A percentile compares a stretch with the other conserved stretches of the same genome.
These are phyloP conservation scores for Tolypocladium album DNA, from an alignment of 2,329 filamentous ascomycete species.

Conservation along the genomic window DNA sequence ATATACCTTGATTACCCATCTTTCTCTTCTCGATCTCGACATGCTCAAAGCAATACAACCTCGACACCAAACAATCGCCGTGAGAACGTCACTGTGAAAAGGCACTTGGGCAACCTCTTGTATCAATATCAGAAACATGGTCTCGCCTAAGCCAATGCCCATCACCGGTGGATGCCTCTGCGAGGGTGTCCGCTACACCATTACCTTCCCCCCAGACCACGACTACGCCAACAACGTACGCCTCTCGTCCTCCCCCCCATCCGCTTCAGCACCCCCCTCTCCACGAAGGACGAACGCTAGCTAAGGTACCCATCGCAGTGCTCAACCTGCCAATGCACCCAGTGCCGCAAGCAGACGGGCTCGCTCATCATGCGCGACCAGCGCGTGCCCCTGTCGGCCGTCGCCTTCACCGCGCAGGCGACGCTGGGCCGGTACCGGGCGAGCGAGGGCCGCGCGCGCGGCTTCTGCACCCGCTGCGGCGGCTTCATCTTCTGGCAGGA, in stretches of 20 bases:
- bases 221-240: constrained; percentile 28
- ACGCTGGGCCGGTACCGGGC: not conserved
- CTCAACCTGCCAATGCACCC: constrained; percentile 42
- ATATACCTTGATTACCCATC: not conserved
- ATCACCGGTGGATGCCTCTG: constrained; percentile 44
- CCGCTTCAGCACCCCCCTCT: not conserved
- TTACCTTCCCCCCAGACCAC: constrained; percentile 33
- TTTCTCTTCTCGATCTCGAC: not conserved
- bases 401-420: not conserved
- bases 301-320: constrained; percentile 16
- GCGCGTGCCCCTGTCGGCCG: constrained; percentile 20
- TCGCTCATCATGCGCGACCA: constrained; percentile 32
- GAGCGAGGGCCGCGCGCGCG: not conserved
- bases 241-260: not conserved
- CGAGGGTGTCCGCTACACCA: constrained; percentile 34
- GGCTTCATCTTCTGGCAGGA: not conserved
- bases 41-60: not conserved
- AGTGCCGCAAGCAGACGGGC: constrained; percentile 42
- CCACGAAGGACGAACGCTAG: no score
- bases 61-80: not conserved
- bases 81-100: not conserved
- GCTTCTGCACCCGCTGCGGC: not conserved
- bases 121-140: constrained; percentile 7
- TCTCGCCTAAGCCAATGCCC: constrained; percentile 17
- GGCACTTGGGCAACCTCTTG: no score